Evolutionary conservation across 2,329 filamentous ascomycete genomes (phyloP).

Genomic region (Thelonectria discophora): DNA sequence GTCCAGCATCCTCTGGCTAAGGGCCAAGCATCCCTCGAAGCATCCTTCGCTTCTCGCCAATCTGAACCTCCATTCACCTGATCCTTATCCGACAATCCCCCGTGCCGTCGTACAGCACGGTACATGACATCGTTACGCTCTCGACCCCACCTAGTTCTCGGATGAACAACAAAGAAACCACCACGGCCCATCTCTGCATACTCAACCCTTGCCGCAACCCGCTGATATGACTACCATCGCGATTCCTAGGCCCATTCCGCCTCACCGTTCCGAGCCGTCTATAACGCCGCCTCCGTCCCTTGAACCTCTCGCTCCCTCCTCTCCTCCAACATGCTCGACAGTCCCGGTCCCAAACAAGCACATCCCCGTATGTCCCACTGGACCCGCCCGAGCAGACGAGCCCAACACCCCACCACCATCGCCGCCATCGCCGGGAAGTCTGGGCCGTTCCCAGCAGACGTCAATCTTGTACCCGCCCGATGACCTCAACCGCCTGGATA

Average conservation of each 20-base stretch:
- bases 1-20: conserved; percentile 31
- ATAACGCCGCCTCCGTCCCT: conserved; percentile 55
- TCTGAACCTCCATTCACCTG: conserved; percentile 24
- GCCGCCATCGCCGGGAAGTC: conserved; percentile 70
- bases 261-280: conserved; percentile 55
- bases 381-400: conserved; percentile 65
- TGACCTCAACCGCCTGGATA: conserved; percentile 61
- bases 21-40: conserved; percentile 12
- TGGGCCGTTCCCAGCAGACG: conserved; percentile 62
- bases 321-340: conserved; percentile 41
- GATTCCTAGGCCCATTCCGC: conserved; percentile 57
- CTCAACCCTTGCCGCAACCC: conserved; percentile 17
- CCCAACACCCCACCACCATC: conserved; percentile 73
- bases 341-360: conserved; percentile 84
- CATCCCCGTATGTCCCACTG: conserved; percentile 86
- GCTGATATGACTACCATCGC: conserved; percentile 64
- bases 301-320: conserved; percentile 40
- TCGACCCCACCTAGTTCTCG: neutral
- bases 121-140: conserved; percentile 15
- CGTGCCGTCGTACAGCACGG: neutral
- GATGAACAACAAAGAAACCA: neutral
- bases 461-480: conserved; percentile 82
- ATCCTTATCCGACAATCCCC: conserved; percentile 5
- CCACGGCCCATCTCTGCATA: neutral
- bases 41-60: conserved; percentile 20